Evolutionary conservation across 2,329 filamentous ascomycete genomes (phyloP).

Genomic region (Trichoderma lentiforme): DNA sequence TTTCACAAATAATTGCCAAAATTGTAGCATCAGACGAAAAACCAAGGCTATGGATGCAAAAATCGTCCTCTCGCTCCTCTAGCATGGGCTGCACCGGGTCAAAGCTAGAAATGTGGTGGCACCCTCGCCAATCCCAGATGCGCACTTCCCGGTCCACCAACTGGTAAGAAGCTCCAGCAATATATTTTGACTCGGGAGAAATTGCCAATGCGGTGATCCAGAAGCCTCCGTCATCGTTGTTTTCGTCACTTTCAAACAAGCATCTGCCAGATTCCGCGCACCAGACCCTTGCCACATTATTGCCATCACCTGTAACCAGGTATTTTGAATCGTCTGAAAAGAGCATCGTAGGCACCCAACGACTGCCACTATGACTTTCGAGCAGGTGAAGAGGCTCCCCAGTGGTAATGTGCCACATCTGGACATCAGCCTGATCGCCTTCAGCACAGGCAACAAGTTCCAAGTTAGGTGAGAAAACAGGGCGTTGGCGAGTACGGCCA

Average conservation of each 20-base stretch:
- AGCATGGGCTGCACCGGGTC: background rate
- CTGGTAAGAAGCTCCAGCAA: background rate
- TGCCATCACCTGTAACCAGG: background rate
- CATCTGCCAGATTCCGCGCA: background rate
- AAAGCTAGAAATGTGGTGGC: background rate
- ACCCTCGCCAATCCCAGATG: background rate
- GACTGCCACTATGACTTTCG: background rate
- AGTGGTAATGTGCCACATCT: background rate
- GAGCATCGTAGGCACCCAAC: rapidly evolving
- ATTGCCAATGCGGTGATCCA: background rate
- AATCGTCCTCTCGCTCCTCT: no score
- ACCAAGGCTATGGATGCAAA: no score
- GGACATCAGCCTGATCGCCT: background rate
- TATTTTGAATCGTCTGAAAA: background rate
- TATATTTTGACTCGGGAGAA: background rate
- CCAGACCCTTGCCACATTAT: background rate
- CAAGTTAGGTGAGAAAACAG: background rate
- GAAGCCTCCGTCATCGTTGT: background rate
- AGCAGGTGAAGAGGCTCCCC: background rate
- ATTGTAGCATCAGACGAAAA: background rate
- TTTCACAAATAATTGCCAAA: background rate
- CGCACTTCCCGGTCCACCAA: no score
- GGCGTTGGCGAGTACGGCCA: rapidly evolving
- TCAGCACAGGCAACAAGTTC: background rate
- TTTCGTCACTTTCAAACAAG: background rate